Conservation (phyloP, 2,329 filamentous ascomycete species). For the Ophiostoma australiae region DNA sequence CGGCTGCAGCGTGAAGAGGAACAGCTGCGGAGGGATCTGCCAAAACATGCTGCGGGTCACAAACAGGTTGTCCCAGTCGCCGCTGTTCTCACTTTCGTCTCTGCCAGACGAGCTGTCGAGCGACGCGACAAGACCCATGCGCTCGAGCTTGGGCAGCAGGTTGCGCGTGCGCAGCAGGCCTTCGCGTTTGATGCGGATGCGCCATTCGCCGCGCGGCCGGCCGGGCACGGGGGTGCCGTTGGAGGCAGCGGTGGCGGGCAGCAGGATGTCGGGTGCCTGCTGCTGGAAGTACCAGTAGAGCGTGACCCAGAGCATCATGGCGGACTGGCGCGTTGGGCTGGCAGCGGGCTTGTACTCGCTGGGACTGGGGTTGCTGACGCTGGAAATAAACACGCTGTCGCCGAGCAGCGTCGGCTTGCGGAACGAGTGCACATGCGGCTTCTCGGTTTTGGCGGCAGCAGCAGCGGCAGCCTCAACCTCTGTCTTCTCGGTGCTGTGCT, state of each 20-base stretch:
- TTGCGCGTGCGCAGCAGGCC: constrained; percentile 83
- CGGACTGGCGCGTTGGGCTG: constrained; percentile 82
- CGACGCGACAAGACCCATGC: constrained; percentile 79
- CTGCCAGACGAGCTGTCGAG: constrained; percentile 62
- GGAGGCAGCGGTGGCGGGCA: constrained; percentile 51
- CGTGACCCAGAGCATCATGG: constrained; percentile 94
- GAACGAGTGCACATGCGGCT: constrained; percentile 56
- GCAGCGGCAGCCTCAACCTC: constrained; percentile 18
- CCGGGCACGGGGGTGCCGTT: constrained; percentile 62
- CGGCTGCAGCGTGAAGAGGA: constrained; percentile 78
- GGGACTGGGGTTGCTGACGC: constrained; percentile 76
- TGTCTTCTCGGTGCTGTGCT: background rate
- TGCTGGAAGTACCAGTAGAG: constrained; percentile 98
- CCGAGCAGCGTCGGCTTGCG: constrained; percentile 67
- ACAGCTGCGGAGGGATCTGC: constrained; percentile 83
- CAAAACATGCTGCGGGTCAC: constrained; percentile 78
- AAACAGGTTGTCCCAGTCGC: constrained; percentile 70
- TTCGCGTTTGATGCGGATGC: constrained; percentile 75
- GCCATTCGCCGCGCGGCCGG: constrained; percentile 79
- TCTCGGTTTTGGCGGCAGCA: constrained; percentile 13
- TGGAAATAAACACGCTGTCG: constrained; percentile 86
- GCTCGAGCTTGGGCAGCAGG: constrained; percentile 81
- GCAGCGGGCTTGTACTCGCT: constrained; percentile 72
- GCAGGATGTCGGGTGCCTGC: constrained; percentile 62
- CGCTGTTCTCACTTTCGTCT: constrained; percentile 46